Percentiles rank a stretch among this genome's conserved stretches.
Evolutionary conservation across 139 green algal genomes (phyloP).

Genomic region (Astrephomene gubernaculifera): DNA sequence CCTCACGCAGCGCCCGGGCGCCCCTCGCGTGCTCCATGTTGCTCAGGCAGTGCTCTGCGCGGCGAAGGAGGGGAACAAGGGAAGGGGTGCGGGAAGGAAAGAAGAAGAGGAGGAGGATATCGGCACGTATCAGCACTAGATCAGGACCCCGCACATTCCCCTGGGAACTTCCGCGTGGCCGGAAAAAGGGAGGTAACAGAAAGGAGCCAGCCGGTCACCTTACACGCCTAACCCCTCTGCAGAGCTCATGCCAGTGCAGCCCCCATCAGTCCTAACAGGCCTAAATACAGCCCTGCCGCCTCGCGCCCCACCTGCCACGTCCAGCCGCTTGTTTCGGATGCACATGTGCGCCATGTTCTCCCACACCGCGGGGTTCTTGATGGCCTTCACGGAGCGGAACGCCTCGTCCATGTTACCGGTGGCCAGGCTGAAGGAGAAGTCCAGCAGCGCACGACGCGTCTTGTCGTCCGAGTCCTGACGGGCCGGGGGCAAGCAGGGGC

Average conservation of each 20-base stretch:
- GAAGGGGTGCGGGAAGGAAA: neutral
- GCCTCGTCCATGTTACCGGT: constrained; percentile 80
- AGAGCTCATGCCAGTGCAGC: too few species aligned
- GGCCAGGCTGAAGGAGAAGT: constrained; percentile 78
- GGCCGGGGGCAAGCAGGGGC: neutral
- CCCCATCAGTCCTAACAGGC: too few species aligned
- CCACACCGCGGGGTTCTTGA: constrained; percentile 76
- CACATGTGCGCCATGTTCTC: constrained; percentile 79
- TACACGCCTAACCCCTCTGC: too few species aligned
- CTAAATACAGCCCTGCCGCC: too few species aligned
- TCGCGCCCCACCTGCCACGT: constrained; percentile 70
- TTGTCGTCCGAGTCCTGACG: constrained; percentile 55
- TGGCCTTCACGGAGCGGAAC: constrained; percentile 71
- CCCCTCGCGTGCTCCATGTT: constrained; percentile 79
- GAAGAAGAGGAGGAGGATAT: too few species aligned
- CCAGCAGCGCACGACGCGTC: constrained; percentile 68
- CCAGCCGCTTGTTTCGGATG: constrained; percentile 81
- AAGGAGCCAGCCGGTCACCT: too few species aligned
- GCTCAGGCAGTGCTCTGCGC: constrained; percentile 82
- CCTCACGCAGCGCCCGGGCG: constrained; percentile 70
- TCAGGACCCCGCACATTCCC: too few species aligned
- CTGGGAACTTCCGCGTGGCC: too few species aligned
- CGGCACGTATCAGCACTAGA: too few species aligned
- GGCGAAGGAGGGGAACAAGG: too few species aligned
- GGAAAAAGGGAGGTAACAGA: too few species aligned